Base-by-base conservation (phyloP, 2,329 filamentous ascomycete species). In the Pestalotiopsis sp. region DNA sequence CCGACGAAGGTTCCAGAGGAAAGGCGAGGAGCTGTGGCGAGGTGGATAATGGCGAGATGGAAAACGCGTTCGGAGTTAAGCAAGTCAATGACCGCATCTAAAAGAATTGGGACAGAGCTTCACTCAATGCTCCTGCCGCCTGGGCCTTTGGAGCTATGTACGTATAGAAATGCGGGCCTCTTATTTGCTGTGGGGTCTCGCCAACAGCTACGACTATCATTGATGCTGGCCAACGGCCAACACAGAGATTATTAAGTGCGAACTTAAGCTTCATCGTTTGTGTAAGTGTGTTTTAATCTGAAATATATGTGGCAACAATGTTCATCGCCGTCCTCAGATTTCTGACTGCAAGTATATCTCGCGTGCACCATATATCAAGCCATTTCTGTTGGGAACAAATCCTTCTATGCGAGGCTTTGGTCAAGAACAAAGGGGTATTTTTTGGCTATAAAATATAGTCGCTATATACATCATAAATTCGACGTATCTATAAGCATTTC, bases 351-450 rank as follows among this genome's bases (percentile, higher is more conserved):
- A 36, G 31, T 36, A 31, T 31, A 36, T 36, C 31, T 36, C 31
- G 9, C 31, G 31, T 36, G 31, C 31, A 36, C 31, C 9, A 4
- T 23, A 52, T 4, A 52, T n/a, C 45, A n/a, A n/a, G 17, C 23
- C 20, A 52, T 52, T 52, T 45, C 20, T 20, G 20, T 20, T n/a
- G 17, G 14, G 6, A 23, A 23, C 17, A n/a, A n/a, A 52, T 52
- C 41, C 13, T 45, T 17, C 20, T n/a, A 9, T 23, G 17, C 20
- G 11, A 52, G 45, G 17, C 14, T 52, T 52, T 52, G 17, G 20
- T 52, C 17, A 52, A n/a, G 17, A 62, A 62, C 59, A 62, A 62
- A 62, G 13, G 59, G 59, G 59, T 62, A 62, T 62, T 62, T 62
- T 62, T 2, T n/a, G 20, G 27, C 27, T 62, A 39, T 62, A 23